Evolutionary conservation across 306 rosid species (phyloP), one percentile per base, ranked within the genome.

Genomic region (Cyclanthera cordifolia): DNA sequence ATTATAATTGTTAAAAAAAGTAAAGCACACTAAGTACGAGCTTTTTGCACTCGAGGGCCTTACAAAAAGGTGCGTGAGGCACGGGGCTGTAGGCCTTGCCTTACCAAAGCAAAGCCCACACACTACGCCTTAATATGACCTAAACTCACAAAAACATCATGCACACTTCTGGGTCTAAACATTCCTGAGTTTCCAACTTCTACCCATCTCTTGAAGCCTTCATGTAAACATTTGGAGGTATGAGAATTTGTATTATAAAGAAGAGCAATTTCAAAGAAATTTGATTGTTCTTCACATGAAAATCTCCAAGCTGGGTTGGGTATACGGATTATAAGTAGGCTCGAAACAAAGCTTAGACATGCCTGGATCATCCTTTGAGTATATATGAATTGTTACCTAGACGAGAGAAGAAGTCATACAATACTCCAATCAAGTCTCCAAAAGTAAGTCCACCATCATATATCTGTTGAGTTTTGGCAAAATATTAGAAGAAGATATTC

Each of bases 271-370:
- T 13, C 15, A 52, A 50, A 61, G 46, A 76, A 28, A 19, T 41
- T 60, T 24, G 52, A 68, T 58, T 54, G 9, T 58, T 27, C 17
- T 15, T 65, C 53, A 86, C 98, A 96, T 86, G 81, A 93, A 93
- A 76, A 93, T 86, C 79, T 93, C 98, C 98, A 93, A 86, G 90
- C 96, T 93, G 55, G 98, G 98, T 70, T 93, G 96, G 2, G 98
- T 93, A 73, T 93, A 93, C 1, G 96, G 98, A 77, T 93, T 93
- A 78, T 86, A 93, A 58, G 99, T 95, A 30, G 99, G 99, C 77
- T 93, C 90, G 86, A 93, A 93, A 56, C 85, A 86, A 54, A 82
- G 79, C 68, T 93, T 83, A 6, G 86, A 77, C 98, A 93, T 86
- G 77, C 98, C 96, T 89, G 82, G 48, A 21, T 8, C 12, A 39